Evolutionary conservation across 2,329 filamentous ascomycete genomes (phyloP).

Genomic region (Albophoma yamanashiensis): DNA sequence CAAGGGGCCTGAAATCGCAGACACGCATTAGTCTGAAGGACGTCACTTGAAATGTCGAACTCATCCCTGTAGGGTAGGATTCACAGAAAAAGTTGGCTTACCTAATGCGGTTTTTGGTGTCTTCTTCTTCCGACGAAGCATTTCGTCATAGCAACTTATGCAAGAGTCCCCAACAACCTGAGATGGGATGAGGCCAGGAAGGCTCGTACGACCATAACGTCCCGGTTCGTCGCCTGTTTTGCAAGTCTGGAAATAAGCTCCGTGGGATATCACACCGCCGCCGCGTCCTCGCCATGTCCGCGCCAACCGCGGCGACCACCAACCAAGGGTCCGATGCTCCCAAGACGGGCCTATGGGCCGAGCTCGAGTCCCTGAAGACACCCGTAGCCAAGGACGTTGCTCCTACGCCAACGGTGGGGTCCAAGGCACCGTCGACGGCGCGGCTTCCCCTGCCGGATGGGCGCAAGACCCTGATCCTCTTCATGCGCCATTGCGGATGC

Average conservation of each 20-base stretch:
- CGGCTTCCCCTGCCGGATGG: constrained; percentile 40
- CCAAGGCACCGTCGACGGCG: constrained; percentile 42
- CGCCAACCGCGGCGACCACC: neutral
- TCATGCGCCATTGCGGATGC: constrained; percentile 64
- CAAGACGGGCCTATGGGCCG: constrained; percentile 20
- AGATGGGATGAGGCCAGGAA: neutral
- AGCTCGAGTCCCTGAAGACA: constrained; percentile 29
- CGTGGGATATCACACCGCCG: neutral
- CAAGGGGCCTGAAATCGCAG: neutral
- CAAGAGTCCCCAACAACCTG: neutral
- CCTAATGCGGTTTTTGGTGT: neutral
- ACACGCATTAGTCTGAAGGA: neutral
- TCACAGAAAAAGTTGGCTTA: neutral
- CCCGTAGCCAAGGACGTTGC: constrained; percentile 30
- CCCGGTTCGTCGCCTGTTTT: no score
- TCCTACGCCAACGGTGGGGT: constrained; percentile 39
- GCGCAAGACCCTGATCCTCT: constrained; percentile 52
- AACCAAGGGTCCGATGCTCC: neutral
- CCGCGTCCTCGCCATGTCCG: constrained; percentile 1
- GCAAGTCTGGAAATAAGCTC: neutral
- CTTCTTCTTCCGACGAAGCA: neutral
- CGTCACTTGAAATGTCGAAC: neutral
- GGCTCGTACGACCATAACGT: neutral
- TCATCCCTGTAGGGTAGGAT: neutral
- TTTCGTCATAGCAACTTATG: neutral